Base-by-base conservation (phyloP, 768 basidiomycete genomes). In the Boletales sp. region DNA sequence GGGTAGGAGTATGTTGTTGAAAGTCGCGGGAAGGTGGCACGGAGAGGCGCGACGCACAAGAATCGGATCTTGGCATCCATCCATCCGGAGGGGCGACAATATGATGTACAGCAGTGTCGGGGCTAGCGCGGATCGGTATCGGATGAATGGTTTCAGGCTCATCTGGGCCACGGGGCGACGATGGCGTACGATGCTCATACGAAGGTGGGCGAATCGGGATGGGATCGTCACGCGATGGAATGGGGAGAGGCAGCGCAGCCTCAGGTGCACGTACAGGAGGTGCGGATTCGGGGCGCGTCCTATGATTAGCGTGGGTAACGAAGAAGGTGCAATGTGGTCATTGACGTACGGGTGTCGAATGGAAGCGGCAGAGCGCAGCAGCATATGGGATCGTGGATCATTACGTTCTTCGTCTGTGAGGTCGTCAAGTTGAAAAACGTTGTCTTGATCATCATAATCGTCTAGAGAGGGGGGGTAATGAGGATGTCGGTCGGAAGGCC, bases 11-110 rank as follows among this genome's bases (percentile, higher is more conserved):
- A 13, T 48, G 61, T 5, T 47, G 56, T 15, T 53, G 56, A 13
- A 59, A 35, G 43, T 36, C 51, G 40, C 59, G 50, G 6, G 68
- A 66, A 8, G 58, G 46, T 37, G 60, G 66, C 15, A 68, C 29
- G 10, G 13, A 37, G 8, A 65, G 61, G 32, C 55, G 53, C 5
- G 60, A 56, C 2, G 64, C 55, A 18, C 54, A 63, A 40, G 68
- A 57, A 49, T 67, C 66, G 6, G 56, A 51, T 17, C 40, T 54
- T 15, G 66, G 68, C 31, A 70, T 69, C 60, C 62, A 70, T 31
- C 50, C 57, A 18, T 69, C 68, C 2, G 51, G 52, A 34, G 56
- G 58, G 31, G 32, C 12, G 14, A 24, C 48, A 17, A 54, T 44
- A 14, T 45, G 53, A 2, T 40, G 58, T 6, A 32, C n/a, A 7